A percentile compares a stretch with the other conserved stretches of the same genome.
Evolutionary conservation across 2,329 filamentous ascomycete species (phyloP).

Genomic region (Nannizziopsis arthrosporioides): DNA sequence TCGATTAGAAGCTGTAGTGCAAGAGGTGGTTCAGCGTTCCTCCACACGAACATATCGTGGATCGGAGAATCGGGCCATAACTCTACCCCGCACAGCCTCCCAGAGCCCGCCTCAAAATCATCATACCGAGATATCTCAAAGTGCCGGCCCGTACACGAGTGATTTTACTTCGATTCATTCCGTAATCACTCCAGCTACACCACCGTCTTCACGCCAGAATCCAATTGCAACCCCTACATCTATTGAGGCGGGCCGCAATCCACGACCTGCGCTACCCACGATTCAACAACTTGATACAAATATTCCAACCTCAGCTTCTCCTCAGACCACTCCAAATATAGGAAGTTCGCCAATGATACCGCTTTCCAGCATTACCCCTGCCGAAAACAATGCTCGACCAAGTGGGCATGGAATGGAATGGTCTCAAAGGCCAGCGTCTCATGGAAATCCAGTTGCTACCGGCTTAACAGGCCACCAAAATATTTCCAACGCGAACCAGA

Average conservation of each 20-base stretch:
- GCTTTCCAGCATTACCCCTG: neutral
- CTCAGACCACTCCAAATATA: neutral
- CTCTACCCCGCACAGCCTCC: neutral
- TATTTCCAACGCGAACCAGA: conserved; percentile 9
- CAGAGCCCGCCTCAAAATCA: neutral
- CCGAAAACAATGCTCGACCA: neutral
- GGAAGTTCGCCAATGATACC: neutral
- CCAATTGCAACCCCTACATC: neutral
- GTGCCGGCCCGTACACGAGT: neutral
- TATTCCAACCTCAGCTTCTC: neutral
- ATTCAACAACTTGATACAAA: neutral
- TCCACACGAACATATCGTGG: conserved; percentile 8
- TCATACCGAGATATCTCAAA: neutral
- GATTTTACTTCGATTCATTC: neutral
- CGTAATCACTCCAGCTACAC: neutral
- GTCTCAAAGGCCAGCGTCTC: neutral
- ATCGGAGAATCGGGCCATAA: neutral
- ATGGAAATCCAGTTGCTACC: neutral
- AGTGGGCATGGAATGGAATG: conserved; percentile 1
- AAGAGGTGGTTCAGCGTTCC: conserved; percentile 11
- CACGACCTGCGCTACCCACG: neutral
- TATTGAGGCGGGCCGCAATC: neutral
- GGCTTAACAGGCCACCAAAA: conserved; percentile 6
- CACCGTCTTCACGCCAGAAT: neutral
- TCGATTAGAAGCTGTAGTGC: conserved; percentile 19